Evolutionary conservation across 371 early-diverging fungal genomes (phyloP).

Genomic region (Parasitella parasitica): DNA sequence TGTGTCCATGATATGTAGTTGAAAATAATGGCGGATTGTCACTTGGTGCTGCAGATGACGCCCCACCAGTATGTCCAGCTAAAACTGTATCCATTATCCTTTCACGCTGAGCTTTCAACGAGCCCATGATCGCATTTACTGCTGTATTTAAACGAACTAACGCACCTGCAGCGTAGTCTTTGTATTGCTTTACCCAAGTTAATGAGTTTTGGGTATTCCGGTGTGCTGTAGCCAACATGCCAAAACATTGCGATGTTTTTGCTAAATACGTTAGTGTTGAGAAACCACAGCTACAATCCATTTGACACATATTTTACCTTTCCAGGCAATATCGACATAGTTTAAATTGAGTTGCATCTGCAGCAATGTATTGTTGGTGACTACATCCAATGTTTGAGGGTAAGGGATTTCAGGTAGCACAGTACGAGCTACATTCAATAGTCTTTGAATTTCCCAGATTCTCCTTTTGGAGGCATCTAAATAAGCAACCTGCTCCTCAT

Average conservation of each 20-base stretch:
- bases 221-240: constrained; percentile 11
- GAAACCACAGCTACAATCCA: too few relatives aligned
- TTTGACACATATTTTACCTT: constrained; percentile 23
- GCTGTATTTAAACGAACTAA: constrained; percentile 5
- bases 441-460: constrained; percentile 33
- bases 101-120: constrained; percentile 11
- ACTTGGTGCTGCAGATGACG: not conserved
- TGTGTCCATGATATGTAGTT: not conserved
- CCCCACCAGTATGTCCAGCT: not conserved
- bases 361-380: constrained; percentile 36
- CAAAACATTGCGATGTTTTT: constrained; percentile 26
- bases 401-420: constrained; percentile 45
- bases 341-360: constrained; percentile 24
- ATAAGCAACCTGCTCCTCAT: constrained; percentile 33
- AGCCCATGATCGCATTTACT: not conserved
- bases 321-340: constrained; percentile 41
- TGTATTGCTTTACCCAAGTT: constrained; percentile 24
- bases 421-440: constrained; percentile 35
- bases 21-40: not conserved
- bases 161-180: constrained; percentile 18
- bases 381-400: constrained; percentile 38
- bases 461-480: constrained; percentile 28
- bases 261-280: not conserved
- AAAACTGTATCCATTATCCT: constrained; percentile 17
- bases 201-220: constrained; percentile 21